Base-by-base conservation (phyloP, 2,329 filamentous ascomycete species). In the Xylariaceae sp. region DNA sequence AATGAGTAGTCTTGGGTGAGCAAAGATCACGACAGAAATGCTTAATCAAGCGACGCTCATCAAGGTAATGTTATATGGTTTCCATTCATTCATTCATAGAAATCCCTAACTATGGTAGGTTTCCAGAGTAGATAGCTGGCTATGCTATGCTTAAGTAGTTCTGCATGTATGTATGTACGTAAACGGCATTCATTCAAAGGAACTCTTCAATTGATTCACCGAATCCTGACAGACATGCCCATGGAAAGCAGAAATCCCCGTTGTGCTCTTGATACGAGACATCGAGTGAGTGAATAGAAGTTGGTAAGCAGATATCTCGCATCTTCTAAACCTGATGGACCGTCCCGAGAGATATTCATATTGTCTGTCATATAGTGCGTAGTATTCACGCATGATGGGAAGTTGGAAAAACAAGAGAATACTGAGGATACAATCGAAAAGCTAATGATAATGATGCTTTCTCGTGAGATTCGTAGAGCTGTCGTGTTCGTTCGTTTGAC, bases 61-160 rank as follows among this genome's bases (percentile, higher is more conserved):
- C 29, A 19, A 19, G 21, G 22, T 40, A 39, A 19, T 22, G 27
- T 12, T 41, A 32, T 19, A 40, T 41, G 40, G 32, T 47, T 45
- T 48, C 37, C 37, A 49, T 54, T 47, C 40, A 47, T 50, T 52
- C 46, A 52, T 50, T n/a, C 47, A 48, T 40, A 47, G 38, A 32
- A 29, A 36, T 21, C 39, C 37, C 32, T 35, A 40, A 37, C 17
- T 16, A 22, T 22, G 36, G 23, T 23, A 22, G 45, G 27, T 16
- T 10, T 41, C 42, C 25, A 14, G 27, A 22, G 29, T 23, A 19
- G 42, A 14, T 21, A 29, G 42, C 40, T 32, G 42, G 37, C 29
- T 44, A 35, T 41, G 39, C 44, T 47, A 47, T 42, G 27, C 41
- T 44, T 52, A 43, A n/a, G n/a, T n/a, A n/a, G n/a, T n/a, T n/a